A percentile compares a stretch with the other conserved stretches of the same genome.
phyloP scores from a whole-genome alignment of 176 grass and related monocot species.

The Ananas comosus region DNA sequence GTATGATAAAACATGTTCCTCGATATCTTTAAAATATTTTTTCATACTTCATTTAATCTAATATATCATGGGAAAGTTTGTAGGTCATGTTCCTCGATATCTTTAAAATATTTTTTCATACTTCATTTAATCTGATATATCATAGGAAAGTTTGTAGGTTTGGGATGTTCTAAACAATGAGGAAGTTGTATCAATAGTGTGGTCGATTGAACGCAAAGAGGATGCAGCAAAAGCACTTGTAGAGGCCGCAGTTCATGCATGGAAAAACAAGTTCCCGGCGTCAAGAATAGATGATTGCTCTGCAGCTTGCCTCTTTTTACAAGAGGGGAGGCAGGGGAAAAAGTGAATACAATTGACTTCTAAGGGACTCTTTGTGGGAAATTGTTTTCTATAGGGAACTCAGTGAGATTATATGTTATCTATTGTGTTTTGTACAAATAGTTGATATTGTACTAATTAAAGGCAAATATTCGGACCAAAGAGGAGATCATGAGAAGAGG shows the following conservation, averaged over 20 bases:
- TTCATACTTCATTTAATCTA: not conserved
- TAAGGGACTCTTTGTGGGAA: constrained; percentile 7
- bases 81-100: not conserved
- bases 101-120: not conserved
- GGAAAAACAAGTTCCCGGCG: not conserved
- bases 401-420: not conserved
- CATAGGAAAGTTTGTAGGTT: not conserved
- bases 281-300: constrained; percentile 10
- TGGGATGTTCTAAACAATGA: constrained; percentile 13
- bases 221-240: constrained; percentile 2
- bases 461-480: no score
- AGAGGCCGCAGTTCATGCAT: not conserved
- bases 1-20: not conserved
- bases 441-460: no score
- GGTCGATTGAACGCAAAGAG: not conserved
- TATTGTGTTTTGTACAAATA: no score
- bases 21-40: not conserved
- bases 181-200: constrained; percentile 1
- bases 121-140: not conserved
- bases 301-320: constrained; percentile 6
- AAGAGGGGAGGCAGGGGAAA: not conserved
- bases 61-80: not conserved
- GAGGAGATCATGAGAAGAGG: no score
- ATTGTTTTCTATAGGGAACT: constrained; percentile 1
- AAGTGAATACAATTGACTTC: constrained; percentile 5